A percentile compares a stretch with the other conserved stretches of the same genome.
These are phyloP conservation scores for Vickermania ingenoplastis DNA, from an alignment of 208 protist species.

Conservation along the genomic window DNA sequence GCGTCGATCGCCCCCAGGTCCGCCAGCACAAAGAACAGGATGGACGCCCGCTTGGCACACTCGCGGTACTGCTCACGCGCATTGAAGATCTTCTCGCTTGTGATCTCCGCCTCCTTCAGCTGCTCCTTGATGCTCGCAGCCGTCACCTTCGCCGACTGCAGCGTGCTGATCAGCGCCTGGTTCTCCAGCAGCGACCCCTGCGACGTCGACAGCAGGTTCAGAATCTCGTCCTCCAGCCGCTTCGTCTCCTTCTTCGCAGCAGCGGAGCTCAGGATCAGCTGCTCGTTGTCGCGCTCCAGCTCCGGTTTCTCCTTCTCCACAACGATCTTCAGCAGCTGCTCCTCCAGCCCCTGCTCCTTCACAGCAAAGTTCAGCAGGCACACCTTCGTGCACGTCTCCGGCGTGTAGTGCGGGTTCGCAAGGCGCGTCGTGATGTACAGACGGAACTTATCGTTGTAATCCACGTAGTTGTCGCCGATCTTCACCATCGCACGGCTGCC, in stretches of 20 bases:
- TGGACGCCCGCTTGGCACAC: conserved; percentile 90
- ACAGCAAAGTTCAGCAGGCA: conserved; percentile 98
- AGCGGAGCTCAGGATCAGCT: conserved; percentile 93
- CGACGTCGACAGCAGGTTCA: conserved; percentile 89
- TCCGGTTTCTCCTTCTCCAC: conserved; percentile 96
- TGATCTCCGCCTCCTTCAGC: conserved; percentile 89
- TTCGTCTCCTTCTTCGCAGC: conserved; percentile 91
- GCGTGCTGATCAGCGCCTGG: conserved; percentile 93
- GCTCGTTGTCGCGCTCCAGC: conserved; percentile 96
- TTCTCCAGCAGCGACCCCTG: conserved; percentile 96
- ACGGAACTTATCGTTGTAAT: conserved; percentile 96
- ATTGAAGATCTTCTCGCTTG: conserved; percentile 93
- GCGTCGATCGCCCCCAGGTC: conserved; percentile 95
- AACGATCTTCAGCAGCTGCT: conserved; percentile 97
- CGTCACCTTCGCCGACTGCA: conserved; percentile 97
- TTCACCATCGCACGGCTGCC: conserved; percentile 88
- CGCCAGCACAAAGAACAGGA: conserved; percentile 97
- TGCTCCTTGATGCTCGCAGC: conserved; percentile 92
- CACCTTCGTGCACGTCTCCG: conserved; percentile 96
- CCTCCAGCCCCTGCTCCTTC: conserved; percentile 96
- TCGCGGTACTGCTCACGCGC: conserved; percentile 96
- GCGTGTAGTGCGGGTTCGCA: conserved; percentile 96
- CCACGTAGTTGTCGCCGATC: conserved; percentile 97
- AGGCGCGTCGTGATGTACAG: conserved; percentile 98
- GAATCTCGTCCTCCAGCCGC: conserved; percentile 97